These are phyloP conservation scores for Xylariaceae sp. DNA, from an alignment of 2,329 filamentous ascomycete genomes.

Conservation along the genomic window DNA sequence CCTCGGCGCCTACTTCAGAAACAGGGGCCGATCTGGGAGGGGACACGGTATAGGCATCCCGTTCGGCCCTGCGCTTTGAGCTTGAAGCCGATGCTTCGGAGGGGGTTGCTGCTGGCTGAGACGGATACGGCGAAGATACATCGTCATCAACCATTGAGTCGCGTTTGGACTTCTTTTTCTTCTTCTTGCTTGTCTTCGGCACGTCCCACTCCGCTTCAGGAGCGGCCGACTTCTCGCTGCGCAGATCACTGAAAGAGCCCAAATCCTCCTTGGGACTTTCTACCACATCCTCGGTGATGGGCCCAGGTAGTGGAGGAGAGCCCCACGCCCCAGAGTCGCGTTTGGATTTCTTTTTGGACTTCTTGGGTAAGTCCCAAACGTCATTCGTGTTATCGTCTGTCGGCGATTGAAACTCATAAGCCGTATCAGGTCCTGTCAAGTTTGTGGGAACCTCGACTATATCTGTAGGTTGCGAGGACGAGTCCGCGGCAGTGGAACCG, in stretches of 20 bases:
- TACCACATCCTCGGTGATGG: conserved; percentile 24
- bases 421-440: conserved; percentile 20
- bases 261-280: conserved; percentile 36
- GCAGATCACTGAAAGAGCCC: conserved; percentile 23
- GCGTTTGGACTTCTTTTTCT: conserved; percentile 28
- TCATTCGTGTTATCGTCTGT: conserved; percentile 16
- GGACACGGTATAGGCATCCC: conserved; percentile 15
- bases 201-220: conserved; percentile 30
- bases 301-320: conserved; percentile 8
- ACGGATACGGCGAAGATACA: conserved; percentile 18
- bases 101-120: conserved; percentile 23
- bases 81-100: conserved; percentile 31
- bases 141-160: conserved; percentile 17
- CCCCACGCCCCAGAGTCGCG: conserved; percentile 15
- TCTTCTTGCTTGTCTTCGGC: conserved; percentile 28
- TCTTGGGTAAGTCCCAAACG: conserved; percentile 23
- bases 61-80: conserved; percentile 24
- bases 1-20: conserved; percentile 12
- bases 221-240: conserved; percentile 14
- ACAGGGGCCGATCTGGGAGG: conserved; percentile 10
- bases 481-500: conserved; percentile 7
- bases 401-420: conserved; percentile 20
- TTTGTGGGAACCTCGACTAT: not conserved
- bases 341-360: conserved; percentile 26
- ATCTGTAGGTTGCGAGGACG: not conserved